phyloP scores from a whole-genome alignment of 371 early-diverging fungal species.

The Parasitella parasitica region DNA sequence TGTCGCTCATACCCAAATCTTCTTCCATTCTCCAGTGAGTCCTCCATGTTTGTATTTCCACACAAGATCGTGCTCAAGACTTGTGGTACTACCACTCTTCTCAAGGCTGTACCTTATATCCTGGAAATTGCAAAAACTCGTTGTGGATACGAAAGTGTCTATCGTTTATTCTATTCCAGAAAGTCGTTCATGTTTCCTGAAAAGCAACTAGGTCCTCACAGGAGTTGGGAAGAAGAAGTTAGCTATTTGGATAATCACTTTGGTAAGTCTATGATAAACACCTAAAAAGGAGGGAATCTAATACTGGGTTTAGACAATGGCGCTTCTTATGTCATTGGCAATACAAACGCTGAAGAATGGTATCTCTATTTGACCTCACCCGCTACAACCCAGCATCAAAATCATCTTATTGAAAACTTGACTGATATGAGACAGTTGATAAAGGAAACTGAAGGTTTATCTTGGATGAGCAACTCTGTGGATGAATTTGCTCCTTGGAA shows the following conservation, averaged over 20 bases:
- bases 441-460: constrained; percentile 26
- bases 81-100: constrained; percentile 91
- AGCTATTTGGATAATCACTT: constrained; percentile 64
- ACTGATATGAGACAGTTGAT: constrained; percentile 25
- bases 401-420: constrained; percentile 13
- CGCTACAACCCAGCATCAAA: constrained; percentile 16
- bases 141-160: constrained; percentile 64
- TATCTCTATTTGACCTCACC: constrained; percentile 82
- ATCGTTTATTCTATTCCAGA: constrained; percentile 89
- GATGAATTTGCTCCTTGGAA: constrained; percentile 4
- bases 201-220: constrained; percentile 82
- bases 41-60: constrained; percentile 91
- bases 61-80: constrained; percentile 93
- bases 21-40: constrained; percentile 60
- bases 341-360: constrained; percentile 93
- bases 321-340: constrained; percentile 87
- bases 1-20: constrained; percentile 8
- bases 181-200: constrained; percentile 95
- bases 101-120: constrained; percentile 81
- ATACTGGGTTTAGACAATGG: constrained; percentile 49
- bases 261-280: constrained; percentile 40
- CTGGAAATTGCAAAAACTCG: constrained; percentile 73
- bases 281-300: no score
- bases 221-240: constrained; percentile 87
- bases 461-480: constrained; percentile 11